Evolutionary conservation across 78 protist genomes (phyloP).

Genomic region (Dictyostelium citrinum): DNA sequence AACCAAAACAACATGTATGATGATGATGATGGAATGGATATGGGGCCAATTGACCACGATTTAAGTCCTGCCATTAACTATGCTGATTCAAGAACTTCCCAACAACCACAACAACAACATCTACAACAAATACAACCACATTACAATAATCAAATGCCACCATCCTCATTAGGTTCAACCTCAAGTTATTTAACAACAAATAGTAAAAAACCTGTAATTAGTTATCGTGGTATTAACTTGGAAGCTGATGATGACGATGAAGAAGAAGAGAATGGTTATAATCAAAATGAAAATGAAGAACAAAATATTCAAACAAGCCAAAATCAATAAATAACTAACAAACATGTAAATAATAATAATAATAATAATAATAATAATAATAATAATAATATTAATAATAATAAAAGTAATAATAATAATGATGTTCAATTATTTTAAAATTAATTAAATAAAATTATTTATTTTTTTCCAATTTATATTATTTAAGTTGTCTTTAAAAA

Average conservation of each 20-base stretch:
- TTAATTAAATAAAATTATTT: background rate
- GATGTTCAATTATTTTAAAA: background rate
- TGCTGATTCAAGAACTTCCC: background rate
- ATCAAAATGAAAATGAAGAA: background rate
- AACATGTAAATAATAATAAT: background rate
- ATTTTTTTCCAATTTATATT: background rate
- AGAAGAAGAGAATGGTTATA: background rate
- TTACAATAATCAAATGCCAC: background rate
- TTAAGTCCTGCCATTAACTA: background rate
- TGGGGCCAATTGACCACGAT: background rate
- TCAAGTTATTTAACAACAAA: background rate
- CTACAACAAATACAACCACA: background rate
- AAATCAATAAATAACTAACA: background rate
- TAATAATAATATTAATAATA: no score
- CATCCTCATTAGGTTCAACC: background rate
- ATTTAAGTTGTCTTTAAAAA: background rate
- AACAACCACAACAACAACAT: background rate
- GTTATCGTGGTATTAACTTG: background rate
- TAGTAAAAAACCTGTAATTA: background rate
- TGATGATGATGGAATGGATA: background rate
- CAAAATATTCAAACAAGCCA: background rate
- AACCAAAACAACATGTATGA: background rate
- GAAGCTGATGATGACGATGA: conserved; percentile 38
- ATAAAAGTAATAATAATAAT: no score
- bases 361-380: background rate